Base-by-base conservation (phyloP, 371 early-diverging fungal species). In the Mortierella sp. region DNA sequence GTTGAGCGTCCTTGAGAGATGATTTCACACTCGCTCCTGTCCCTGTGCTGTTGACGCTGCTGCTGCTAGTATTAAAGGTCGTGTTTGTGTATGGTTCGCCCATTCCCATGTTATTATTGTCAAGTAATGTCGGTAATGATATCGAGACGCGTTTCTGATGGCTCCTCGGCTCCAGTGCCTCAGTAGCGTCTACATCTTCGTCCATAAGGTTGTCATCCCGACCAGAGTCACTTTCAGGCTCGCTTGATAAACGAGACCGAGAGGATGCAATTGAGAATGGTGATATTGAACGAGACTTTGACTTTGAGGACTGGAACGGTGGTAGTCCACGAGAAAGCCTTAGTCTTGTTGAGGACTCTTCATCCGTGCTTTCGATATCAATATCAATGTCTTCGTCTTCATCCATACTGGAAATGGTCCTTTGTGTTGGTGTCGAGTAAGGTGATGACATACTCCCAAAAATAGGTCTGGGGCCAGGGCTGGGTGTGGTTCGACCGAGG, bases 381-480 rank as follows among this genome's bases (percentile, higher is more conserved):
- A 76, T 72, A 45, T 86, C 87, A 46, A 84, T 76, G 11, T 86
- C 87, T 51, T 86, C 88, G 18, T 72, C 82, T 15, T 73, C 75
- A 46, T 76, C 84, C 56, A 65, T 68, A 23, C 70, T 69, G 7
- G 50, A 65, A 7, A 61, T 45, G 4, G 62, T 52, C 30, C 72
- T 51, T 25, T 64, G 65, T 0, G 62, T 16, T 45, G 72, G 19
- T 18, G 56, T 26, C 18, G 68, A 28, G 48, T 64, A 64, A 7
- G 71, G 51, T 21, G 63, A 45, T 7, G 73, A 50, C n/a, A 51
- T 50, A 16, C 58, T 47, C 16, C 69, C 15, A 60, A 59, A 75
- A 0, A 75, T 21, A 0, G 75, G 75, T 16, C 67, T 62, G 23
- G 70, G 29, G 48, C 70, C 75, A 43, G 75, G 75, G 29, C 75